Evolutionary conservation across 352 stramenopile genomes (phyloP).

Genomic region (Blastocystis sp.): DNA sequence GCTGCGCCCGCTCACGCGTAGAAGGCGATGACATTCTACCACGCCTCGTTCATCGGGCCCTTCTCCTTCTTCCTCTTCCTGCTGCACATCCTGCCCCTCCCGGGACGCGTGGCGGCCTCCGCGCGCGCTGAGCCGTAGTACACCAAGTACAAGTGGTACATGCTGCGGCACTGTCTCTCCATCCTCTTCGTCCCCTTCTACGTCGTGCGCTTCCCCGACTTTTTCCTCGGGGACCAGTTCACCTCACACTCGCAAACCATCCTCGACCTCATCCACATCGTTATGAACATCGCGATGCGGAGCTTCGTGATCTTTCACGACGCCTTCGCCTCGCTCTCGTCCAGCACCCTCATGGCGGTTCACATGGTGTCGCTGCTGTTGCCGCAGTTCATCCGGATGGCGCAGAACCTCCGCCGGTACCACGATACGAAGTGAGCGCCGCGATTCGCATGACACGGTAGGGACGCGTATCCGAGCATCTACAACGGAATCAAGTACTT

Average conservation of each 20-base stretch:
- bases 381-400: constrained; percentile 50
- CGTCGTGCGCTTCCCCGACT: constrained; percentile 51
- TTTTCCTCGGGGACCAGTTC: constrained; percentile 62
- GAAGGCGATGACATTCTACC: neutral
- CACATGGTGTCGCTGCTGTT: neutral
- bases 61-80: constrained; percentile 19
- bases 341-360: constrained; percentile 1
- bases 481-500: constrained; percentile 68
- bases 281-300: neutral
- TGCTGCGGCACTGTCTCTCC: constrained; percentile 50
- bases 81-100: neutral
- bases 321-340: neutral
- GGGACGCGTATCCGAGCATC: constrained; percentile 47
- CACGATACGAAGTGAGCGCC: constrained; percentile 46
- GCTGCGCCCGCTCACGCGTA: neutral
- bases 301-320: constrained; percentile 26
- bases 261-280: constrained; percentile 35
- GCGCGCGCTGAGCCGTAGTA: neutral
- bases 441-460: neutral
- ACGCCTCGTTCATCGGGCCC: constrained; percentile 31
- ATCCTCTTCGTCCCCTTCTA: constrained; percentile 66
- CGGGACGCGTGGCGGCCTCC: neutral
- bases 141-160: constrained; percentile 39
- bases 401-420: constrained; percentile 55
- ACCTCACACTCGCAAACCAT: constrained; percentile 59